These are phyloP conservation scores for Hylodesmum podocarpum DNA, from an alignment of 306 rosid genomes.

Conservation along the genomic window DNA sequence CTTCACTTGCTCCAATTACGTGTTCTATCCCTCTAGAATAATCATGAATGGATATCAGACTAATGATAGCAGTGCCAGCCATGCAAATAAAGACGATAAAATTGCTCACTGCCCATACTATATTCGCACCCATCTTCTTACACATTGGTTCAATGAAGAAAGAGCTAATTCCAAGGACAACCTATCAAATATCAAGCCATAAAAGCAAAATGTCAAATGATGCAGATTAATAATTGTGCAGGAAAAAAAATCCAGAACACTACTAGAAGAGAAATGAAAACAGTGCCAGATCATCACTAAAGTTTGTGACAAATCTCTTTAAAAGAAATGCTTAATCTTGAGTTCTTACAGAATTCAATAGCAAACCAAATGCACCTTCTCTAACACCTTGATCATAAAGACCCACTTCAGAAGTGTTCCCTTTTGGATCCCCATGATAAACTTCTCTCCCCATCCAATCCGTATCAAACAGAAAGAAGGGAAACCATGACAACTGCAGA, in stretches of 20 bases:
- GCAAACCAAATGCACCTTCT: conserved; percentile 99
- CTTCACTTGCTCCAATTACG: conserved; percentile 68
- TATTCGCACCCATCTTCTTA: conserved; percentile 78
- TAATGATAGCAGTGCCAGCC: conserved; percentile 88
- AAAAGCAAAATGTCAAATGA: conserved; percentile 22
- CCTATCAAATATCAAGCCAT: conserved; percentile 54
- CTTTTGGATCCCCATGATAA: conserved; percentile 95
- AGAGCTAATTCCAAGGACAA: conserved; percentile 93
- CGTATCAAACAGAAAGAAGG: conserved; percentile 94
- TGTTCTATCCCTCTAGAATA: conserved; percentile 70
- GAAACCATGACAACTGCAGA: conserved; percentile 95
- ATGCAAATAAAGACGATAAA: conserved; percentile 93
- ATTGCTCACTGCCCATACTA: conserved; percentile 96
- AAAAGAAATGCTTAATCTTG: conserved; percentile 44
- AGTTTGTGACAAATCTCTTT: background rate
- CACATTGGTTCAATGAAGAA: conserved; percentile 97
- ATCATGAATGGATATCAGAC: conserved; percentile 60
- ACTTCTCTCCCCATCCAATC: conserved; percentile 99
- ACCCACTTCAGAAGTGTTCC: conserved; percentile 49
- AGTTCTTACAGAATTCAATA: conserved; percentile 98
- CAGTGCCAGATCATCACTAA: background rate
- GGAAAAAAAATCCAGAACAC: background rate
- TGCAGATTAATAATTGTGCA: conserved; percentile 19
- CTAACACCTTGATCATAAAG: conserved; percentile 94
- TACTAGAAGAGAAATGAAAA: background rate